Evolutionary conservation across 495 filamentous ascomycete genomes (phyloP).

Genomic region (Penicillium macrosclerotiorum): DNA sequence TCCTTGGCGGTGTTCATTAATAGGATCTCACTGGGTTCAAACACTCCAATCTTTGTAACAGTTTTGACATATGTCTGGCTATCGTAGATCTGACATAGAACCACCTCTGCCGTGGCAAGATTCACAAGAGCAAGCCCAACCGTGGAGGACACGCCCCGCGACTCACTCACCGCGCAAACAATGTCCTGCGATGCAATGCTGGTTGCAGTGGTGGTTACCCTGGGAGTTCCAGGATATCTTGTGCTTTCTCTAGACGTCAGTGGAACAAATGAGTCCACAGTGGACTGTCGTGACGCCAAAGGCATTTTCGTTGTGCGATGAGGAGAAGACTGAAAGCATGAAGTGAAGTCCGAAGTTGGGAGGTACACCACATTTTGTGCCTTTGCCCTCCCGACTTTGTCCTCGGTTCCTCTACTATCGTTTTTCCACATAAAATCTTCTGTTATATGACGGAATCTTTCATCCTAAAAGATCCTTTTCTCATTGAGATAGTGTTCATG

Average conservation of each 20-base stretch:
- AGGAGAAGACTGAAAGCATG: no score
- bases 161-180: conserved; percentile 89
- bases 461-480: no score
- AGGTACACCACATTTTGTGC: no score
- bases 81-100: conserved; percentile 88
- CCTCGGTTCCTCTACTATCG: no score
- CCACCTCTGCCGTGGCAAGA: conserved; percentile 74
- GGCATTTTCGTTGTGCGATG: no score
- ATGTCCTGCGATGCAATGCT: conserved; percentile 72
- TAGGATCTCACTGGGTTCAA: conserved; percentile 72
- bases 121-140: conserved; percentile 91
- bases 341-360: no score
- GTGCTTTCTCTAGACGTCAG: conserved; percentile 33
- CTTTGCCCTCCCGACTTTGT: no score
- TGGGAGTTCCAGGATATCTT: conserved; percentile 43
- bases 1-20: conserved; percentile 68
- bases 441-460: no score
- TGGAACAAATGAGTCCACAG: conserved; percentile 22
- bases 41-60: conserved; percentile 76
- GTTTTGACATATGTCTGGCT: conserved; percentile 84
- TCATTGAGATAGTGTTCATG: no score
- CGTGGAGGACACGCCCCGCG: conserved; percentile 77
- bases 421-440: no score
- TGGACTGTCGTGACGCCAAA: not conserved
- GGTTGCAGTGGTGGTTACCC: conserved; percentile 61